phyloP scores from a whole-genome alignment of 257 asterid species.

The Mitragyna speciosa region DNA sequence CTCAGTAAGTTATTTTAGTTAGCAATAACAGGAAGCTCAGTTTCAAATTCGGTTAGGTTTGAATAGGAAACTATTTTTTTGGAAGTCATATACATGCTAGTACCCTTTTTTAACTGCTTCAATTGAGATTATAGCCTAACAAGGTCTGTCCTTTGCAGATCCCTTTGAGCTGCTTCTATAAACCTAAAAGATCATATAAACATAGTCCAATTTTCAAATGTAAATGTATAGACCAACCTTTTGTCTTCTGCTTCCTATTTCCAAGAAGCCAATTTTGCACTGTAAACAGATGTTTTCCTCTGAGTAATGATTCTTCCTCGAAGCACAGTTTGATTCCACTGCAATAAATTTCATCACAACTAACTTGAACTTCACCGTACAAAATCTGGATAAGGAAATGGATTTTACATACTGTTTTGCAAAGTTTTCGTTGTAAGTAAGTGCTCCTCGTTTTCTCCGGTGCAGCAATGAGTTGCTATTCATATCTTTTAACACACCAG shows the following conservation, averaged over 20 bases:
- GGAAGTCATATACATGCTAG: no score
- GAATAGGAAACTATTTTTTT: no score
- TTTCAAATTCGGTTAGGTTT: no score
- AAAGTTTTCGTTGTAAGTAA: constrained; percentile 51
- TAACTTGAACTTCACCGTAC: not conserved
- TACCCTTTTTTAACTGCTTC: no score
- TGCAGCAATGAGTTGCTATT: constrained; percentile 48
- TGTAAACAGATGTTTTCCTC: constrained; percentile 40
- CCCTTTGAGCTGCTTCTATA: no score
- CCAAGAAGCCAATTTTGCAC: constrained; percentile 61
- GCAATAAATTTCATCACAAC: constrained; percentile 4
- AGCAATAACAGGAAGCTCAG: no score
- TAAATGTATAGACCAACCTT: constrained; percentile 41
- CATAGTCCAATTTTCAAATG: not conserved
- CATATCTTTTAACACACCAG: constrained; percentile 38
- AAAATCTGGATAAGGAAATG: not conserved
- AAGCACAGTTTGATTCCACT: constrained; percentile 52
- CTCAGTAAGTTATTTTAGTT: no score
- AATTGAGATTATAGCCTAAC: no score
- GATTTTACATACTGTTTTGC: constrained; percentile 42
- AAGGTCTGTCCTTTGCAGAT: no score
- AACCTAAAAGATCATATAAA: no score
- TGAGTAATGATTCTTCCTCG: constrained; percentile 48
- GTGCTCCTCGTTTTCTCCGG: constrained; percentile 31
- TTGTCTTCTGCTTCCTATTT: constrained; percentile 32